These are phyloP conservation scores for Schizonepeta tenuifolia DNA, from an alignment of 257 asterid genomes.

Conservation along the genomic window DNA sequence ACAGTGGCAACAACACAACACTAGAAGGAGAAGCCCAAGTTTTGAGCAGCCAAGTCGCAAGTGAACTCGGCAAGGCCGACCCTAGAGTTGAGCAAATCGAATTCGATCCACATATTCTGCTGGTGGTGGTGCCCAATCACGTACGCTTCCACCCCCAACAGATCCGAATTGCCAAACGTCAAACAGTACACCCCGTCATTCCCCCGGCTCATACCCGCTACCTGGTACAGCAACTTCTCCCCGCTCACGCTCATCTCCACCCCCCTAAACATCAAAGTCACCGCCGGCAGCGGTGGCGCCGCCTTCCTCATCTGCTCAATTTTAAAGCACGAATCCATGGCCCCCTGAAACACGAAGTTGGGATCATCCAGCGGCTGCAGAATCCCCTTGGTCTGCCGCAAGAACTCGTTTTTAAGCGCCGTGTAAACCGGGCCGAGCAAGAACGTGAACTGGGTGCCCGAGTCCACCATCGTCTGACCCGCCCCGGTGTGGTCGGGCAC, in stretches of 20 bases:
- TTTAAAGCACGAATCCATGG: constrained; percentile 74
- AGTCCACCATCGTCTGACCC: constrained; percentile 88
- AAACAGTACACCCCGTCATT: constrained; percentile 55
- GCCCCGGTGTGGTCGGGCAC: constrained; percentile 88
- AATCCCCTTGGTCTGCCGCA: constrained; percentile 52
- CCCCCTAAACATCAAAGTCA: constrained; percentile 66
- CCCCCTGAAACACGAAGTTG: constrained; percentile 73
- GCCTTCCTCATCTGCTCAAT: constrained; percentile 39
- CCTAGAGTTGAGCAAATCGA: constrained; percentile 63
- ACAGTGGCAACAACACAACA: no score
- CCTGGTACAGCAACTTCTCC: constrained; percentile 65
- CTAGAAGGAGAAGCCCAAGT: constrained; percentile 33
- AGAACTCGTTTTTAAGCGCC: constrained; percentile 57
- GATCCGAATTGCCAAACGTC: constrained; percentile 82
- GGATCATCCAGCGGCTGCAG: constrained; percentile 51
- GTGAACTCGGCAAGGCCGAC: constrained; percentile 70
- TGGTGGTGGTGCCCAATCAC: constrained; percentile 89
- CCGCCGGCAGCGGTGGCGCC: constrained; percentile 59
- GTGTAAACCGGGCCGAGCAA: constrained; percentile 65
- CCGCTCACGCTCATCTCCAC: constrained; percentile 77
- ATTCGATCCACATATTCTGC: constrained; percentile 81
- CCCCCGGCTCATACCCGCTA: constrained; percentile 57
- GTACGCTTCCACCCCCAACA: constrained; percentile 75
- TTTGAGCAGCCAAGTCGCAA: constrained; percentile 72
- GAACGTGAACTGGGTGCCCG: constrained; percentile 86